Evolutionary conservation across 169 alveolate species (phyloP).

Genomic region (Babesia caballi): DNA sequence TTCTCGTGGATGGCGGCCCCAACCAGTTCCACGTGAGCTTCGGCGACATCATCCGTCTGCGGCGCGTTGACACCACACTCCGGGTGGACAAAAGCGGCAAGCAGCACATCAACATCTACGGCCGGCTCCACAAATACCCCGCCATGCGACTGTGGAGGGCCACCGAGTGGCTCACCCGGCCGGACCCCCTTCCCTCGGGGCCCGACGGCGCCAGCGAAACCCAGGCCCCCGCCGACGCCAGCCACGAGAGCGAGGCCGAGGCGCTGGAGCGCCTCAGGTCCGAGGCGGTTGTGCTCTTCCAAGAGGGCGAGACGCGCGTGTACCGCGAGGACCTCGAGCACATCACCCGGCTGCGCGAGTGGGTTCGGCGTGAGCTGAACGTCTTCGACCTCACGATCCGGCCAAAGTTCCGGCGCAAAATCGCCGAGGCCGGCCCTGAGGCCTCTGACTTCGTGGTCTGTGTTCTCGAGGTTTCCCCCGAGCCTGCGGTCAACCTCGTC

Average conservation of each 20-base stretch:
- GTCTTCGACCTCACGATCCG: slow-evolving; percentile 3
- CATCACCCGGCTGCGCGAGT: slow-evolving; percentile 6
- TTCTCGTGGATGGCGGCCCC: not conserved
- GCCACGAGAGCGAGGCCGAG: not conserved
- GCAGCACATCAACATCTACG: slow-evolving; percentile 31
- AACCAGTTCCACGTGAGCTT: slow-evolving; percentile 35
- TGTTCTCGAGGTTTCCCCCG: slow-evolving; percentile 35
- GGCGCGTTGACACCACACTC: slow-evolving; percentile 26
- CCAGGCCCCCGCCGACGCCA: not conserved
- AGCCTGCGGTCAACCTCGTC: slow-evolving; percentile 4
- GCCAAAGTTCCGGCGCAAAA: slow-evolving; percentile 1
- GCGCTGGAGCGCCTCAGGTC: not conserved
- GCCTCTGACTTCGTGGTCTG: slow-evolving; percentile 42
- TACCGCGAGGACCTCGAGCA: slow-evolving; percentile 10
- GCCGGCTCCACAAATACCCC: slow-evolving; percentile 17
- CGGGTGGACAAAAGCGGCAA: slow-evolving; percentile 38
- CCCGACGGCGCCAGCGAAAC: not conserved
- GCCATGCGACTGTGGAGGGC: slow-evolving; percentile 46
- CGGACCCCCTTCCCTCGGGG: not conserved
- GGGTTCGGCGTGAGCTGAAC: slow-evolving; percentile 33
- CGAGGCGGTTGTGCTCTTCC: slow-evolving; percentile 19
- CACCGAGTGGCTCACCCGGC: not conserved
- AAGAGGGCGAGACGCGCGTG: slow-evolving; percentile 4
- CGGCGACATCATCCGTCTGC: slow-evolving; percentile 50
- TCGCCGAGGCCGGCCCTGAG: slow-evolving; percentile 25